Evolutionary conservation across 805 yeast species (phyloP), one percentile per base, ranked within the genome.

Genomic region (Pichia membranifaciens): DNA sequence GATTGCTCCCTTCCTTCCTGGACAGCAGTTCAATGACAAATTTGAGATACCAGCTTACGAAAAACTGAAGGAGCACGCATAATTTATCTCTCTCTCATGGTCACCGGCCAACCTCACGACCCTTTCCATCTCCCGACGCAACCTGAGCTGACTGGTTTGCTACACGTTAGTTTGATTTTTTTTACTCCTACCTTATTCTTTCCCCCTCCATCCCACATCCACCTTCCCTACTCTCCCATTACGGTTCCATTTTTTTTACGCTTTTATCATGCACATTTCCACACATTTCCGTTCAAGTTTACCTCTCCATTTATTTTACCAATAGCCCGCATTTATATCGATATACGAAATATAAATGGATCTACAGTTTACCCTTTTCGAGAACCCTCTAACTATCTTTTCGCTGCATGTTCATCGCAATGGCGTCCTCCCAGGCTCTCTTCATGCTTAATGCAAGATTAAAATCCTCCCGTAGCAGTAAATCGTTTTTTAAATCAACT

Each of bases 1-100:
- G 45, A 68, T 83, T 41, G 87, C 82, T 18, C 96, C 96, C 3
- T 76, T 90, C 38, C 66, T 88, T 39, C 96, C 96, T 0, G 96
- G 96, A 16, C 95, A 88, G 59, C 56, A 69, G 44, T 80, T 81
- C 58, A 76, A 80, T 17, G 77, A 75, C 23, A 75, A 79, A 53
- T 85, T 85, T 60, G 76, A 78, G 40, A 76, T 79, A 33, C 87
- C 93, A 12, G 93, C 87, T 13, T 75, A 67, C 50, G 65, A 78
- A 59, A 83, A 86, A 66, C 60, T 66, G 17, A 35, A 23, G 8
- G 34, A 34, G 8, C 29, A 17, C 28, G 22, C 7, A 25, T n/a
- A n/a, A n/a, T n/a, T n/a, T n/a, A n/a, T n/a, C n/a, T n/a, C n/a
- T n/a, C n/a, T n/a, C n/a, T n/a, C n/a, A n/a, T n/a, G n/a, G n/a